These are phyloP conservation scores for Podaxis sp. DNA, from an alignment of 768 basidiomycete genomes.

Conservation along the genomic window DNA sequence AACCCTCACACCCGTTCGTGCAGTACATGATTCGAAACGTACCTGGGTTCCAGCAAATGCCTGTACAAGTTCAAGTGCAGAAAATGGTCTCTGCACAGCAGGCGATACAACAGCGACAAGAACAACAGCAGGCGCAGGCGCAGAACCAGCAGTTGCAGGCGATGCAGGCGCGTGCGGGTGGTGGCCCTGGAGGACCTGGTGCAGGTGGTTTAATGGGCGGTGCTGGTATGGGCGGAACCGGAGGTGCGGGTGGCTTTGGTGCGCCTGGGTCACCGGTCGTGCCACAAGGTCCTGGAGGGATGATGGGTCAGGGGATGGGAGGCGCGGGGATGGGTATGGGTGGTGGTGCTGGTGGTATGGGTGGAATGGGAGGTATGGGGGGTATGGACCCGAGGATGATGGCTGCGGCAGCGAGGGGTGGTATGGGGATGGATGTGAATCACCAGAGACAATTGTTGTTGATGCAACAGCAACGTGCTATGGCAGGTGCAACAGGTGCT, in stretches of 20 bases:
- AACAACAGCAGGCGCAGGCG: constrained; percentile 27
- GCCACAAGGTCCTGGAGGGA: constrained; percentile 10
- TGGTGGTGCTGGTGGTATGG: constrained; percentile 20
- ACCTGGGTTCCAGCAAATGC: constrained; percentile 54
- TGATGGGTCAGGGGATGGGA: constrained; percentile 11
- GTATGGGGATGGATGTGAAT: constrained; percentile 27
- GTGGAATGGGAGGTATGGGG: background rate
- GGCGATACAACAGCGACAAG: constrained; percentile 23
- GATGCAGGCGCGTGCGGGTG: constrained; percentile 22
- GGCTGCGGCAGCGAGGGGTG: constrained; percentile 21
- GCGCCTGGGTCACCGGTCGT: constrained; percentile 13
- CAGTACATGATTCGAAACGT: constrained; percentile 51
- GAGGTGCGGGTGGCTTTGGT: constrained; percentile 24
- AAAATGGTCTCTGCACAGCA: constrained; percentile 49
- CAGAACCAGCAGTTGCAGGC: constrained; percentile 26
- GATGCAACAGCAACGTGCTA: constrained; percentile 21
- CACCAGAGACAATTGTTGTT: constrained; percentile 29
- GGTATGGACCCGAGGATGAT: constrained; percentile 23
- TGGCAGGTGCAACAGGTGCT: constrained; percentile 19
- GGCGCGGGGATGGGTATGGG: constrained; percentile 21
- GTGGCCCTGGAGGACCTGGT: constrained; percentile 21
- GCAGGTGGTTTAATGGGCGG: constrained; percentile 14
- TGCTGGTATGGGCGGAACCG: constrained; percentile 28
- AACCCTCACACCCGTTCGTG: constrained; percentile 56
- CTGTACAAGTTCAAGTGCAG: constrained; percentile 58